Evolutionary conservation across 2,329 filamentous ascomycete species (phyloP).

Genomic region (Colletotrichum nymphaeae): DNA sequence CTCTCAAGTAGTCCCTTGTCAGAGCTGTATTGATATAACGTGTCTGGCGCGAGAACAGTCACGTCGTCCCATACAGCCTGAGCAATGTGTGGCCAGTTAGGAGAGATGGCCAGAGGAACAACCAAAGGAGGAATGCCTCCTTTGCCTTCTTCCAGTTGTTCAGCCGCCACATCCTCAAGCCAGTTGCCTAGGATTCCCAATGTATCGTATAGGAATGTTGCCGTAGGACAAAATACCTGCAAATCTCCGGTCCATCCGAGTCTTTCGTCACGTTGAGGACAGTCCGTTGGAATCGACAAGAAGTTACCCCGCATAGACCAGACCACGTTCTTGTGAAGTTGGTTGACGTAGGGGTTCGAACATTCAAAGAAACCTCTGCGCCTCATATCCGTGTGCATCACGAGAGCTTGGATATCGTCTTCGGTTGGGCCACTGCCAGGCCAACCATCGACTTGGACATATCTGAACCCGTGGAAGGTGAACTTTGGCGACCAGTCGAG

Average conservation of each 20-base stretch:
- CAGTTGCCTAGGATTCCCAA: slow-evolving; percentile 24
- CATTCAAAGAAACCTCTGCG: slow-evolving; percentile 15
- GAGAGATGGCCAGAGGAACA: slow-evolving; percentile 45
- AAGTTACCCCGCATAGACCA: slow-evolving; percentile 35
- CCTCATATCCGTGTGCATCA: slow-evolving; percentile 30
- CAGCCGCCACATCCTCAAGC: slow-evolving; percentile 33
- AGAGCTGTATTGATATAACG: slow-evolving; percentile 10
- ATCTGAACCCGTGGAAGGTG: slow-evolving; percentile 64
- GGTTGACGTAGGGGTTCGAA: slow-evolving; percentile 24
- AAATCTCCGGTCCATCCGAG: slow-evolving; percentile 31
- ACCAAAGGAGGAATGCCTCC: slow-evolving; percentile 42
- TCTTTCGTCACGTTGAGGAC: slow-evolving; percentile 30
- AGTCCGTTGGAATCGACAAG: slow-evolving; percentile 31
- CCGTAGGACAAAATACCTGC: slow-evolving; percentile 21
- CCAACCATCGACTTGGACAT: slow-evolving; percentile 56
- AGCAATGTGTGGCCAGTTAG: slow-evolving; percentile 37
- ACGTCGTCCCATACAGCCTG: slow-evolving; percentile 32
- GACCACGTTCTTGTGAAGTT: slow-evolving; percentile 19
- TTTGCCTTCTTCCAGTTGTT: slow-evolving; percentile 33
- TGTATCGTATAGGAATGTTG: slow-evolving; percentile 18
- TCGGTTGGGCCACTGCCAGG: not conserved
- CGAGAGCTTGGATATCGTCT: slow-evolving; percentile 12
- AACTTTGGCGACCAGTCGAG: slow-evolving; percentile 42
- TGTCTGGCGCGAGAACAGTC: slow-evolving; percentile 21
- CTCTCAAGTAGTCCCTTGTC: not conserved